Base-by-base conservation (phyloP, 257 asterid species). In the Verbascum thapsus region DNA sequence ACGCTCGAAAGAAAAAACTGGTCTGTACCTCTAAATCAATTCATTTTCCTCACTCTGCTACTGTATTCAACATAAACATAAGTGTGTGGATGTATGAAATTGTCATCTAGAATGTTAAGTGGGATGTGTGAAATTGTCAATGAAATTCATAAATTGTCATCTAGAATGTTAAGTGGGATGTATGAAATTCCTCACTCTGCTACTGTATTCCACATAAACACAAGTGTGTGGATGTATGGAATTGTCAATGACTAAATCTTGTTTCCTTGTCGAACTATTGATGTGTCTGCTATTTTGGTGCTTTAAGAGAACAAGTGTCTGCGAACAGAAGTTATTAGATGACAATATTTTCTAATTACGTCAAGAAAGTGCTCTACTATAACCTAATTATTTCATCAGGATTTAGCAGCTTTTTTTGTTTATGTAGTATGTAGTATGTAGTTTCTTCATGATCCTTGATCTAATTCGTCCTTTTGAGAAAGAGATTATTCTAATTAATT, bases 1-100 rank as follows among this genome's bases (percentile, higher is more conserved):
- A 89, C 79, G 85, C 90, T 68, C 80, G 97, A 83, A 94, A 94
- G 86, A 85, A 75, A 72, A 81, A 84, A 64, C 75, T 94, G 99
- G 99, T 92, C 75, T 40, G 78, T 18, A 42, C 57, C 69, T 61
- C 17, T 17, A 11, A 61, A 47, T 10, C 18, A 22, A 56, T n/a
- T 50, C 7, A 38, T 39, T 61, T 44, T 53, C 57, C 56, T 68
- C 49, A 0, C 38, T 44, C 51, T 66, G 23, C 37, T 8, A 8
- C 43, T 8, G 0, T 34, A 37, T 22, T 45, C 12, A 18, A 13
- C 19, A 37, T 39, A 63, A 39, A 11, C 26, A 64, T n/a, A n/a
- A n/a, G n/a, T 41, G 41, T 16, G 18, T 8, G 7, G 39, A 58
- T 42, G 38, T 51, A 23, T 26, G 30, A 47, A 55, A 22, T 41